A percentile compares a stretch with the other conserved stretches of the same genome.
Evolutionary conservation across 495 filamentous ascomycete genomes (phyloP).

Genomic region (Hypoxylon trugodes): DNA sequence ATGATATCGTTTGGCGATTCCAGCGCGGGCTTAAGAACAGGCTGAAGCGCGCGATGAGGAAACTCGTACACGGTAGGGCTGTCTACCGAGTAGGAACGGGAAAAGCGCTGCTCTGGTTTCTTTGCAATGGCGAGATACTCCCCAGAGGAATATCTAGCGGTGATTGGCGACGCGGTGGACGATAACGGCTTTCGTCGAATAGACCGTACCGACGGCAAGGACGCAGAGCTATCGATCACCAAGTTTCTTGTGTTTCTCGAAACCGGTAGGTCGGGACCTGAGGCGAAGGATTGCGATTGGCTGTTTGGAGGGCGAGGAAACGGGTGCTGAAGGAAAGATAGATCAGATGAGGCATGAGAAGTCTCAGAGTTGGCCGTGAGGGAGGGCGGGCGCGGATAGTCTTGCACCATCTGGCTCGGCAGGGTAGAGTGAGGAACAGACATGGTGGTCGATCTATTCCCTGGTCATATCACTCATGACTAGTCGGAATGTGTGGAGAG

Average conservation of each 20-base stretch:
- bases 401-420: conserved; percentile 21
- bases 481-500: conserved; percentile 34
- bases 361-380: conserved; percentile 44
- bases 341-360: conserved; percentile 42
- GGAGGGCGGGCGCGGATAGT: conserved; percentile 38
- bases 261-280: conserved; percentile 20
- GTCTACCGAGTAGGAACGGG: conserved; percentile 61
- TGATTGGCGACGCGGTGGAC: conserved; percentile 58
- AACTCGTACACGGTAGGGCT: conserved; percentile 67
- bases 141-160: conserved; percentile 58
- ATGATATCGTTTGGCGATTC: conserved; percentile 33
- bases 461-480: conserved; percentile 39
- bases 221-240: conserved; percentile 31
- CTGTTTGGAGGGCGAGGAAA: conserved; percentile 39
- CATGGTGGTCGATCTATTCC: conserved; percentile 39
- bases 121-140: conserved; percentile 50
- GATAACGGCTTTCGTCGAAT: conserved; percentile 66
- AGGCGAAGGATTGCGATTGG: conserved; percentile 36
- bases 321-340: conserved; percentile 36
- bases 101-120: conserved; percentile 56
- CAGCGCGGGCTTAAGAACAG: conserved; percentile 20
- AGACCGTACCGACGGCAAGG: conserved; percentile 31
- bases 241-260: conserved; percentile 43
- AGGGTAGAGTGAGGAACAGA: conserved; percentile 28
- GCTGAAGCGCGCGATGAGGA: conserved; percentile 40